Evolutionary conservation across 495 filamentous ascomycete genomes (phyloP), one percentile per base, ranked within the genome.

Genomic region (Cenococcum geophilum): DNA sequence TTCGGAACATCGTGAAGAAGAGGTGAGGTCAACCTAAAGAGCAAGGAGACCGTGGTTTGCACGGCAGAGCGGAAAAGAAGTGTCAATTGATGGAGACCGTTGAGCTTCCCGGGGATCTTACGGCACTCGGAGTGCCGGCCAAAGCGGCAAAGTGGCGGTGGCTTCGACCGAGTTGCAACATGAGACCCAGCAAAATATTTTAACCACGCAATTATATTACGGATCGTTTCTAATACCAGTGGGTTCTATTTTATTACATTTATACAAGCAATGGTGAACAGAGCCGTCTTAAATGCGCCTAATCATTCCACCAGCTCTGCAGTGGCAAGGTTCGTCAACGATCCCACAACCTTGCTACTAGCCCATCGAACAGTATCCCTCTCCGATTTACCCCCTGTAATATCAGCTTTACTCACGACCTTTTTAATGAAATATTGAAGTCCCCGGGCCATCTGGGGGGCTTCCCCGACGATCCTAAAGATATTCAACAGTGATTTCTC

Each of bases 361-460:
- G 82, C 88, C 83, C 85, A 89, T 72, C 76, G 82, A 16, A 95
- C 78, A 12, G 72, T 75, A 60, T 82, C 82, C 61, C 79, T 84
- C 60, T 88, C 81, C 42, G 77, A 75, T 67, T 81, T 81, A 12
- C 74, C 78, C 34, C 77, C 78, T 10, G 83, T 82, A 66, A 96
- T 76, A 66, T 92, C 86, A 0, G 85, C 86, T 68, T 85, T 89
- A 22, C 83, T 78, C 5, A 96, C 83, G n/a, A 68, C 52, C 72
- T 86, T 92, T 68, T 80, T 82, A 25, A 96, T 59, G 70, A 97
- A 95, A 69, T 83, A 91, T 47, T 86, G 86, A 59, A 96, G 65
- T 2, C 89, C 87, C 61, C 79, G 81, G 0, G 81, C 83, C 55
- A 95, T 76, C 48, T 85, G 79, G 1, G 84, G 81, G 6, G 78